Base-by-base conservation (phyloP, 2,329 filamentous ascomycete genomes). In the Fusarium illudens region DNA sequence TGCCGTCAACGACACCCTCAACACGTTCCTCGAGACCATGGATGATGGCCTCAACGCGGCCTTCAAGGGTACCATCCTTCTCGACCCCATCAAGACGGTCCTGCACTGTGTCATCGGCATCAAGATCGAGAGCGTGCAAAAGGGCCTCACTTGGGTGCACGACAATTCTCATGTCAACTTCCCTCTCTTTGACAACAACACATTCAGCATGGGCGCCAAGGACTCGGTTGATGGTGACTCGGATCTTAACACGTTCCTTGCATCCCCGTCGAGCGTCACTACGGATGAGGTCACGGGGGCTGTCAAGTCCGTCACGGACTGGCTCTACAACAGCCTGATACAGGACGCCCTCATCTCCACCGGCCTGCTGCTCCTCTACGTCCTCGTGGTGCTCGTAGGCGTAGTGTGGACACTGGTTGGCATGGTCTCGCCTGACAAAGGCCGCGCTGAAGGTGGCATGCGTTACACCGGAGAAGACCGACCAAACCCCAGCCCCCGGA, bases 131-230 rank as follows among this genome's bases (percentile, higher is more conserved):
- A 87, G 89, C 20, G 88, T 99, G 68, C 89, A 98, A 77, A 90
- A 92, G 75, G 96, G 92, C 12, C 84, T 98, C n/a, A 97, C 92
- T 1, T 99, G 95, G 95, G 92, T 97, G 11, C 88, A 92, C 73
- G 90, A 98, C 70, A 83, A 98, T 76, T 93, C 96, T 4, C 87
- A 96, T 65, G 86, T 99, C 71, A 83, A 88, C 62, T 91, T 99
- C 71, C 96, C 96, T 0, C 80, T 87, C 55, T 89, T 98, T 64
- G 84, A 88, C 25, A 90, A 92, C 72, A 86, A 97, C 76, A 92
- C 92, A 1, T 97, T 98, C 80, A 95, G 92, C 61, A 82, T 90
- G 55, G 94, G 94, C 39, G 92, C 94, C 58, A 82, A 88, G 30
- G 84, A 85, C 46, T 86, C 85, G 34, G 80, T 90, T 61, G 77